Evolutionary conservation across 805 yeast genomes (phyloP).

Genomic region (Candida koratica): DNA sequence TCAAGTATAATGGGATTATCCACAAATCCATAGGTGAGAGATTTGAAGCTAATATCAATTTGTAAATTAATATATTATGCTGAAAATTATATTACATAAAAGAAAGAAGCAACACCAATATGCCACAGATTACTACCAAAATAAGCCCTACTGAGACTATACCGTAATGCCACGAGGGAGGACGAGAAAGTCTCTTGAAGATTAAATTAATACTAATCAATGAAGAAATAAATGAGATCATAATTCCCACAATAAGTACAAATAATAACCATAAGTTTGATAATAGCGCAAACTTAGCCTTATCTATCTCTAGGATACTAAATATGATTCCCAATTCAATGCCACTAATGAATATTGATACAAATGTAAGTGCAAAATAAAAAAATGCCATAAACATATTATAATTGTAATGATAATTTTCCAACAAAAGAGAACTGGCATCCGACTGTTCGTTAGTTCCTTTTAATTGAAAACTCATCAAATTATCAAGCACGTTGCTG

Average conservation of each 20-base stretch:
- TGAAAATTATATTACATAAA: not conserved
- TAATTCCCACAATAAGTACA: constrained; percentile 28
- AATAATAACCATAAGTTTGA: constrained; percentile 33
- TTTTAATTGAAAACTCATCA: constrained; percentile 8
- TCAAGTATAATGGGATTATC: constrained; percentile 22
- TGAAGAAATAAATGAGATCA: constrained; percentile 31
- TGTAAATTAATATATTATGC: too few relatives aligned
- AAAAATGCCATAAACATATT: constrained; percentile 35
- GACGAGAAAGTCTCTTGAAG: constrained; percentile 26
- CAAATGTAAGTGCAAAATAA: constrained; percentile 28
- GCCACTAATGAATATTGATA: constrained; percentile 36
- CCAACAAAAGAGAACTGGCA: constrained; percentile 32
- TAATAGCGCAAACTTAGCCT: constrained; percentile 21
- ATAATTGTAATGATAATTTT: constrained; percentile 31
- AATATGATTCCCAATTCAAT: constrained; percentile 38
- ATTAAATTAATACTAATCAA: constrained; percentile 33
- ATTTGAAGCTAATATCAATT: not conserved
- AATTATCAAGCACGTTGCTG: constrained; percentile 7
- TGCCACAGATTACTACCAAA: constrained; percentile 7
- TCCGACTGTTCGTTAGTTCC: constrained; percentile 11
- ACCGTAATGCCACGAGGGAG: constrained; percentile 22
- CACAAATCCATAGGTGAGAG: constrained; percentile 30
- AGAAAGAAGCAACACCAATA: constrained; percentile 7
- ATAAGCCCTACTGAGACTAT: constrained; percentile 12
- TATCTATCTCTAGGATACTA: constrained; percentile 23